These are phyloP conservation scores for Ehretia macrophylla DNA, from an alignment of 257 asterid genomes.

Conservation along the genomic window DNA sequence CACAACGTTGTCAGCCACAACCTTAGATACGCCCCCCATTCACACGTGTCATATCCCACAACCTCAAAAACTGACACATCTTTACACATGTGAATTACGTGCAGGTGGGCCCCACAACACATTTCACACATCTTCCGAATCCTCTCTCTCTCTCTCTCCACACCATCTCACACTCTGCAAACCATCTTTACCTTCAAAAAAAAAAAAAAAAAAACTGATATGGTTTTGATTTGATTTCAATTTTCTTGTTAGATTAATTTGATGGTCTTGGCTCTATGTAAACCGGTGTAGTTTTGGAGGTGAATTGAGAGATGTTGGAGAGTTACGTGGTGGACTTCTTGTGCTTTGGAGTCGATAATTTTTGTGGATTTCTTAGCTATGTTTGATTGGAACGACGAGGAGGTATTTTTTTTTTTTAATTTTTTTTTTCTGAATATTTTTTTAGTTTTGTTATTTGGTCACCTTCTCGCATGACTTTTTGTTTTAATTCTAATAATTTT, in stretches of 20 bases:
- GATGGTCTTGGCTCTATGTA: conserved; percentile 16
- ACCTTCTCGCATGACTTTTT: not conserved
- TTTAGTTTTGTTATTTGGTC: not conserved
- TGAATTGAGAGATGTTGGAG: conserved; percentile 57
- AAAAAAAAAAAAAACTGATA: not conserved
- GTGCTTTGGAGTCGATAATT: conserved; percentile 22
- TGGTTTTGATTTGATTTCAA: not conserved
- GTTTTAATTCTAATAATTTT: not conserved
- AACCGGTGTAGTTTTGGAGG: conserved; percentile 15
- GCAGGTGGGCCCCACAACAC: not conserved
- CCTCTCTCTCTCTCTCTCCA: not conserved
- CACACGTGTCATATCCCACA: conserved; percentile 9
- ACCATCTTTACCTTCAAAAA: not conserved
- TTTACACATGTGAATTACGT: conserved; percentile 9
- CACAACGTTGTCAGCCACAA: conserved; percentile 13
- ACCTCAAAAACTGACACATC: conserved; percentile 1
- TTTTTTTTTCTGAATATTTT: not conserved
- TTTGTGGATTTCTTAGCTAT: conserved; percentile 44
- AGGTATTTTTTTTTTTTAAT: conserved; percentile 32
- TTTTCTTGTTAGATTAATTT: not conserved
- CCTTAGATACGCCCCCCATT: conserved; percentile 15
- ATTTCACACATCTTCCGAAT: not conserved
- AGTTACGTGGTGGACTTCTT: conserved; percentile 21
- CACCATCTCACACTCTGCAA: not conserved
- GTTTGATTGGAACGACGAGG: conserved; percentile 98